These are phyloP conservation scores for Linum tenue DNA, from an alignment of 345 rosid genomes.

Conservation along the genomic window DNA sequence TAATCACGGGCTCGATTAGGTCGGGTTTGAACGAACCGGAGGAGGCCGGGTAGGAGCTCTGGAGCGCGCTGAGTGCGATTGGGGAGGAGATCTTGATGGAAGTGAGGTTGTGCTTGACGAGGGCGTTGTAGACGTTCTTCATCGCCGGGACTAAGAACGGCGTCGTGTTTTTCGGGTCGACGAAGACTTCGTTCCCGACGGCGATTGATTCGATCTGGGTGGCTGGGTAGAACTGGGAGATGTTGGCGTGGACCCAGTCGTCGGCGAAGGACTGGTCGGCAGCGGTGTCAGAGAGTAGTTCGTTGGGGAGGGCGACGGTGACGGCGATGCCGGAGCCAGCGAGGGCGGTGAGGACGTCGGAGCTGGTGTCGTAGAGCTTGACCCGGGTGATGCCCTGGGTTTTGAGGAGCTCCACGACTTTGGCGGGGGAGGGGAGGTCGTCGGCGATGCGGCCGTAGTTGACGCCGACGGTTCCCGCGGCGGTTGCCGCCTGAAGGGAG, in stretches of 20 bases:
- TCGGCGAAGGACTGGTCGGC: conserved; percentile 64
- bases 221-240: conserved; percentile 44
- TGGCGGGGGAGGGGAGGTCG: conserved; percentile 54
- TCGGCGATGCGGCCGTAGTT: conserved; percentile 81
- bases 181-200: conserved; percentile 88
- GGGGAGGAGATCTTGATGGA: conserved; percentile 68
- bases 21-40: conserved; percentile 67
- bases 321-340: conserved; percentile 54
- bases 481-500: conserved; percentile 18
- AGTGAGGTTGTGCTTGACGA: conserved; percentile 40
- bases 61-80: conserved; percentile 51
- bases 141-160: conserved; percentile 68
- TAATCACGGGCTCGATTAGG: conserved; percentile 51
- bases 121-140: conserved; percentile 55
- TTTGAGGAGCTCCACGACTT: conserved; percentile 32
- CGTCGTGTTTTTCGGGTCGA: conserved; percentile 60
- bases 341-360: conserved; percentile 54
- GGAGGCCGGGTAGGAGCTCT: conserved; percentile 69
- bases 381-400: conserved; percentile 20
- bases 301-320: conserved; percentile 72
- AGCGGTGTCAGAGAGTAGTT: conserved; percentile 60
- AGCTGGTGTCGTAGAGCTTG: conserved; percentile 39
- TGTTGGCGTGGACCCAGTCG: conserved; percentile 63
- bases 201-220: conserved; percentile 72
- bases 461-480: conserved; percentile 50